These are phyloP conservation scores for Chamaecyparis obtusa DNA, from an alignment of 75 land plant genomes.

Conservation along the genomic window DNA sequence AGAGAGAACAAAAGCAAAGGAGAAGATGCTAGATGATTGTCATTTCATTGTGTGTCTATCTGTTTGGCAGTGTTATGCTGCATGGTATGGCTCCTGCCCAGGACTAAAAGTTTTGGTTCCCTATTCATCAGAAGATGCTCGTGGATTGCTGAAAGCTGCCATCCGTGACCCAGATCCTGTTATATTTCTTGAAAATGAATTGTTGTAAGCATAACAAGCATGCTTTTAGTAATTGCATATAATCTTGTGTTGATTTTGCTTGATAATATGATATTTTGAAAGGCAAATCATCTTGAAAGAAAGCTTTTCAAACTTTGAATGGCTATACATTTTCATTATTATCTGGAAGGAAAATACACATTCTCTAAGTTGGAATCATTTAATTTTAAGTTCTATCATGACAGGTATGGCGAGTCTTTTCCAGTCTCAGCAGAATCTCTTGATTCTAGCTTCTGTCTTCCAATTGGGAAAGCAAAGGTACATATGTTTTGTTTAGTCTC, in stretches of 20 bases:
- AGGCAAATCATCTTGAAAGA: not conserved
- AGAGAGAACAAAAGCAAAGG: not conserved
- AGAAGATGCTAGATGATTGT: not conserved
- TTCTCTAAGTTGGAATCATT: not conserved
- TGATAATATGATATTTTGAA: not conserved
- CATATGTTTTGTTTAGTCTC: not conserved
- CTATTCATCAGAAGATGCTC: constrained; percentile 90
- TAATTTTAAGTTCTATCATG: not conserved
- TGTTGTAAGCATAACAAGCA: constrained; percentile 52
- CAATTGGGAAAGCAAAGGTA: constrained; percentile 98
- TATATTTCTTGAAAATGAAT: constrained; percentile 89
- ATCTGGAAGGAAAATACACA: not conserved
- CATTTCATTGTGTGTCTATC: not conserved
- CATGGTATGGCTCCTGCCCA: constrained; percentile 82
- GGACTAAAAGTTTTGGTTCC: constrained; percentile 85
- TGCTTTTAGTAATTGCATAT: not conserved
- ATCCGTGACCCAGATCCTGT: constrained; percentile 95
- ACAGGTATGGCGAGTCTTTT: constrained; percentile 86
- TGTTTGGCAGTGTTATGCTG: constrained; percentile 81
- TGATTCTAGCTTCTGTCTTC: constrained; percentile 89
- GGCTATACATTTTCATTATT: not conserved
- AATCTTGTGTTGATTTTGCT: not conserved
- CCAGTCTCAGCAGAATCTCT: constrained; percentile 91
- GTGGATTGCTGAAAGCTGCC: constrained; percentile 88
- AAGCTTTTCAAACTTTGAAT: constrained; percentile 6